Evolutionary conservation across 2,329 filamentous ascomycete genomes (phyloP), one percentile per base, ranked within the genome.

Genomic region (Cadophora luteo-olivacea): DNA sequence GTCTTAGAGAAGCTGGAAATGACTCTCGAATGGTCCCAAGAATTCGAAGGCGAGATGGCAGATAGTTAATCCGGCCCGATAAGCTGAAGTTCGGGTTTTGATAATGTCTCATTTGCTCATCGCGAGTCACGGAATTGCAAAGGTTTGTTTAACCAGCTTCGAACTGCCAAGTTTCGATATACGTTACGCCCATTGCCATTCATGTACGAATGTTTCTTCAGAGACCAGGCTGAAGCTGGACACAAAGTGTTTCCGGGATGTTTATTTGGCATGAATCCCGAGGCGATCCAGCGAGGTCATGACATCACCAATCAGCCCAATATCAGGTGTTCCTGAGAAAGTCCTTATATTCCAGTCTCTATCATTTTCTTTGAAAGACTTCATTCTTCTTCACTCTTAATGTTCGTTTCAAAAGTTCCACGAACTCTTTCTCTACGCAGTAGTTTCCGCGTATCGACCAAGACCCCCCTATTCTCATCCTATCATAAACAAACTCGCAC

Each of bases 1-100:
- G 29, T 24, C 52, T 16, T 24, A 58, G 22, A 51, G 58, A 38
- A 51, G 54, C n/a, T 55, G 3, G 41, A 45, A 41, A 64, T 19
- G 36, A 52, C 64, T 36, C 51, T 72, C 65, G 45, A 67, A 69
- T 68, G 66, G 64, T 65, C 58, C 57, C 62, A 55, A 66, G 22
- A 41, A 19, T 29, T 55, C 29, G 36, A 64, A 57, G 25, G 64
- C 19, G 36, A 29, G 29, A 65, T 70, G 70, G 67, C 25, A 55
- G 66, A 74, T 69, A 51, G n/a, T 72, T 63, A 29, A 62, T 68
- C 71, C 71, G 70, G 41, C 14, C 33, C 36, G 22, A 6, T 7
- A n/a, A 49, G 14, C 11, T 6, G 12, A 38, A 2, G 9, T 38
- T 38, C 7, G 36, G 36, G 36, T 38, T 38, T 38, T 14, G 8